Evolutionary conservation across 2,329 filamentous ascomycete genomes (phyloP), one percentile per base, ranked within the genome.

Genomic region (Cladophialophora chaetospira): DNA sequence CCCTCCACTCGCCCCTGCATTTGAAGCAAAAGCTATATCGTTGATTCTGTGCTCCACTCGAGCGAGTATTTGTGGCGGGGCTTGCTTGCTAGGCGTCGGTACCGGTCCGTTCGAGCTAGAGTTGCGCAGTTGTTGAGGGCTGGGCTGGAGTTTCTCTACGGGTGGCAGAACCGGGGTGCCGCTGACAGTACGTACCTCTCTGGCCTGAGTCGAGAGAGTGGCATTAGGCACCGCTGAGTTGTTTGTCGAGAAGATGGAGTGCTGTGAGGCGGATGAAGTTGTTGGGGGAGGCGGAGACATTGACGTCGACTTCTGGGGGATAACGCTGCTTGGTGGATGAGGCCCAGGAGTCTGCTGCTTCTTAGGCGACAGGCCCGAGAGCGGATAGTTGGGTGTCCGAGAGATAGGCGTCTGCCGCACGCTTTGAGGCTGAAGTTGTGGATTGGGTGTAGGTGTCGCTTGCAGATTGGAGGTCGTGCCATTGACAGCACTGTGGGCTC

Each of bases 291-390:
- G 40, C 4, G 59, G 43, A 1, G 61, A 57, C n/a, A 52, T 42
- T 6, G 45, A 50, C 11, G 51, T 57, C 19, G 59, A 53, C 25
- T 66, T 61, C n/a, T 45, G 40, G 3, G 57, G 53, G 23, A 55
- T 73, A 1, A 71, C 70, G 5, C 72, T 69, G 9, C 62, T 49
- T 29, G 57, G 60, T 1, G 63, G 58, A 25, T 54, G n/a, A 11
- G 75, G 73, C 9, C 74, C 75, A 21, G 62, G 57, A 17, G 58
- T 62, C 38, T 53, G 58, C 45, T 77, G 73, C 58, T 78, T 78
- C 11, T 69, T 76, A 10, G 76, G 76, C 26, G 75, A 78, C 23
- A 77, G 71, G 2, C 76, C 76, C 0, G 76, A 78, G 44, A 75
- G 64, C 5, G 71, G 65, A 71, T 65, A 57, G 68, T 71, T 60